Conservation (phyloP, 2,329 filamentous ascomycete genomes). For the Fusarium sp. region DNA sequence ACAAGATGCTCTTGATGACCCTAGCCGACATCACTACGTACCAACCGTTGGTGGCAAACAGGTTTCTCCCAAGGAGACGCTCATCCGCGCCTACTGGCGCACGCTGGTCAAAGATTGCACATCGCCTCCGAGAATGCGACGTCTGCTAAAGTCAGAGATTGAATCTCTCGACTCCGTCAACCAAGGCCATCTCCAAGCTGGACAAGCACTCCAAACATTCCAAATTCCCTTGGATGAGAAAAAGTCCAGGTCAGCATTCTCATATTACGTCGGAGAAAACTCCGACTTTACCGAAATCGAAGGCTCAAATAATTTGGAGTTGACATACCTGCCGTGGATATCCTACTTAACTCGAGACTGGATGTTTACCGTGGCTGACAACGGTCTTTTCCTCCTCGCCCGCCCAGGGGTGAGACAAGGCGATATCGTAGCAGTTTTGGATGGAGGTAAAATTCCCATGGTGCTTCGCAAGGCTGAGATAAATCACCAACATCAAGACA, state of each 20-base stretch:
- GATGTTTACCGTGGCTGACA: constrained; percentile 2
- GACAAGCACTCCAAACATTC: background rate
- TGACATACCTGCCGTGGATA: background rate
- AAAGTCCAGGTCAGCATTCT: background rate
- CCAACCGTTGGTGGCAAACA: background rate
- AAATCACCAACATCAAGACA: fast-evolving
- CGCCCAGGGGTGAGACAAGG: background rate
- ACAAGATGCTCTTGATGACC: background rate
- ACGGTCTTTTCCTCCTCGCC: constrained; percentile 9
- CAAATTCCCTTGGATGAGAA: background rate
- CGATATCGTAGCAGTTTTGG: constrained; percentile 16
- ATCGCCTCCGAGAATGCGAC: constrained; percentile 11
- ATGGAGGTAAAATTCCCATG: constrained; percentile 25
- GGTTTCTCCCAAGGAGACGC: background rate
- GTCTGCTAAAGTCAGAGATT: background rate
- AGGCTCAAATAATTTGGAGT: background rate
- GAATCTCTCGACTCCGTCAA: background rate
- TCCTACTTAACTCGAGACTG: background rate
- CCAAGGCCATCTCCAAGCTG: background rate
- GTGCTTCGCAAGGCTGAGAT: background rate
- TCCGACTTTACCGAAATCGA: background rate
- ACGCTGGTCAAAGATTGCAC: constrained; percentile 21
- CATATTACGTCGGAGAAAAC: background rate
- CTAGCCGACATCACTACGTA: background rate
- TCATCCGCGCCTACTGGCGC: constrained; percentile 13